These are phyloP conservation scores for Pugionium dolabratum DNA, from an alignment of 345 rosid species.

Conservation along the genomic window DNA sequence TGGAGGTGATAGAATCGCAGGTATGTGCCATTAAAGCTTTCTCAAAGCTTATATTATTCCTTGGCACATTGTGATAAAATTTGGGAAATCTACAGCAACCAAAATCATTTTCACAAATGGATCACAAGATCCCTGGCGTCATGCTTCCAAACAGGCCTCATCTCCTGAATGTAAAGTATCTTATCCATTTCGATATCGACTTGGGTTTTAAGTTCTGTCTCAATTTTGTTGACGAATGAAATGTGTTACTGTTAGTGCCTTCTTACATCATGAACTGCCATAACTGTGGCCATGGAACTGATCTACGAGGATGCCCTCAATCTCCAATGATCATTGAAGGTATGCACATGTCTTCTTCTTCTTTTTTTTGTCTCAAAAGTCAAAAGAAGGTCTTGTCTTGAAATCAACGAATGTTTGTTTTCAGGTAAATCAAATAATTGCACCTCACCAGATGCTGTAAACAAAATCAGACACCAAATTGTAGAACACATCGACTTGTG, in stretches of 20 bases:
- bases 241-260: slow-evolving; percentile 23
- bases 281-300: slow-evolving; percentile 97
- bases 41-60: slow-evolving; percentile 12
- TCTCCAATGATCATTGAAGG: slow-evolving; percentile 73
- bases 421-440: slow-evolving; percentile 77
- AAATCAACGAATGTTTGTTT: not conserved
- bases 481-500: slow-evolving; percentile 81
- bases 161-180: slow-evolving; percentile 67
- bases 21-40: slow-evolving; percentile 41
- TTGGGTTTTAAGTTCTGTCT: slow-evolving; percentile 28
- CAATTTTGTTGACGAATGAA: not conserved
- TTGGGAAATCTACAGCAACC: slow-evolving; percentile 54
- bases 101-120: slow-evolving; percentile 87
- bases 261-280: slow-evolving; percentile 64
- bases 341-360: not conserved
- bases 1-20: slow-evolving; percentile 84
- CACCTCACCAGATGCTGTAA: slow-evolving; percentile 82
- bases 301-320: slow-evolving; percentile 93
- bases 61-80: not conserved
- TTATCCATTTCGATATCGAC: not conserved
- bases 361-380: slow-evolving; percentile 36
- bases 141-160: slow-evolving; percentile 85
- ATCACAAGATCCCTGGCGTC: slow-evolving; percentile 99
- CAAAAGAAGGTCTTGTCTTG: slow-evolving; percentile 13
- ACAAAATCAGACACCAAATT: slow-evolving; percentile 78